Evolutionary conservation across 306 rosid genomes (phyloP).

Genomic region (Gillenia trifoliata): DNA sequence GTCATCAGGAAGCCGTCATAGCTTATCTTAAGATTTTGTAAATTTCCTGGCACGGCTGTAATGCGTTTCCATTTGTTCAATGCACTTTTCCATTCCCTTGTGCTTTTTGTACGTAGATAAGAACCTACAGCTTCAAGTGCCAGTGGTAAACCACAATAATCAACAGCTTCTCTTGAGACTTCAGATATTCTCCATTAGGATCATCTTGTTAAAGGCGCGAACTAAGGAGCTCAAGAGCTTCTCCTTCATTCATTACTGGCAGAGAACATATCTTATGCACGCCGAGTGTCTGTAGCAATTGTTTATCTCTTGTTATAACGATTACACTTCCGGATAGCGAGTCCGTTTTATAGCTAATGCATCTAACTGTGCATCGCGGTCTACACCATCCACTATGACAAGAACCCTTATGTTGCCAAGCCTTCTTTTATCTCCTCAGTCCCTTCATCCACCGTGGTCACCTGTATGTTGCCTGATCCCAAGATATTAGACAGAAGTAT

Average conservation of each 20-base stretch:
- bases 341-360: background rate
- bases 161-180: constrained; percentile 5
- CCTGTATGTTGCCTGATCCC: background rate
- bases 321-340: constrained; percentile 23
- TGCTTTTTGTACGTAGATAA: constrained; percentile 2
- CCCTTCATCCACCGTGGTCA: background rate
- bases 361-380: background rate
- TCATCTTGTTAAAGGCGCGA: constrained; percentile 18
- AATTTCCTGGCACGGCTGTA: constrained; percentile 7
- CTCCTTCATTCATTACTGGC: background rate
- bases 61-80: constrained; percentile 11
- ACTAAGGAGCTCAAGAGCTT: constrained; percentile 18
- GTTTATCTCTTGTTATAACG: constrained; percentile 9
- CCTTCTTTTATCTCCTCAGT: background rate
- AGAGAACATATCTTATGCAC: background rate
- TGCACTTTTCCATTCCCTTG: constrained; percentile 17
- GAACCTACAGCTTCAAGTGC: constrained; percentile 38
- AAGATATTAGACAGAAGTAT: constrained; percentile 13
- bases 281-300: background rate
- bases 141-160: constrained; percentile 33
- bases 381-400: constrained; percentile 15
- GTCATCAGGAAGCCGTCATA: constrained; percentile 1
- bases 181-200: background rate
- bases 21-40: constrained; percentile 21
- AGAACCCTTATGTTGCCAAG: background rate